Conservation (phyloP, 768 basidiomycete species). For the Mycena belliarum region DNA sequence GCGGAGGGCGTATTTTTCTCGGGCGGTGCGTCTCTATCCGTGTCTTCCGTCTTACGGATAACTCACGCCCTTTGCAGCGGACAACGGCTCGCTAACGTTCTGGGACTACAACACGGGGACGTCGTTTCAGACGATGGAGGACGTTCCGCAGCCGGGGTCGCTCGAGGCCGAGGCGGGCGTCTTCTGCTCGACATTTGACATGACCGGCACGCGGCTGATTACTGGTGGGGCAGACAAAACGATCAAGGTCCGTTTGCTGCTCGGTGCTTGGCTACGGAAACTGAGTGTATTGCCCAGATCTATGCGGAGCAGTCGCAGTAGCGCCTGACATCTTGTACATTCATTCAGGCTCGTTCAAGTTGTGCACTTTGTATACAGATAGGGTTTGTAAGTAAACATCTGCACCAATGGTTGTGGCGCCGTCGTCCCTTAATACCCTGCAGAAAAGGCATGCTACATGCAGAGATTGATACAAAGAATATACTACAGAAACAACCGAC, state of each 20-base stretch:
- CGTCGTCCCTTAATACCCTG: neutral
- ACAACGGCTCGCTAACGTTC: slow-evolving; percentile 87
- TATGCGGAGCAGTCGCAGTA: slow-evolving; percentile 74
- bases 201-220: slow-evolving; percentile 90
- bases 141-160: slow-evolving; percentile 95
- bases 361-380: neutral
- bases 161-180: slow-evolving; percentile 96
- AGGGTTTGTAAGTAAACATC: neutral
- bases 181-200: slow-evolving; percentile 96
- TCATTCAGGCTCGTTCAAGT: slow-evolving; percentile 1
- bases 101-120: slow-evolving; percentile 97
- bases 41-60: neutral
- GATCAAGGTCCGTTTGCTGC: slow-evolving; percentile 71
- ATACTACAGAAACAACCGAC: neutral
- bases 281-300: slow-evolving; percentile 33
- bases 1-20: slow-evolving; percentile 97
- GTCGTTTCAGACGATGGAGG: slow-evolving; percentile 92
- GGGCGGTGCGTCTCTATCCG: slow-evolving; percentile 63
- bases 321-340: slow-evolving; percentile 4
- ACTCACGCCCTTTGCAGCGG: slow-evolving; percentile 49
- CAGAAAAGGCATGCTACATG: neutral
- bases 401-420: neutral
- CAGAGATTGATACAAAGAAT: neutral
- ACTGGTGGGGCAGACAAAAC: slow-evolving; percentile 99
- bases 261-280: neutral